Percentiles rank a stretch among this genome's conserved stretches.
Evolutionary conservation across 768 basidiomycete species (phyloP).

Genomic region (Floccularia luteovirens): DNA sequence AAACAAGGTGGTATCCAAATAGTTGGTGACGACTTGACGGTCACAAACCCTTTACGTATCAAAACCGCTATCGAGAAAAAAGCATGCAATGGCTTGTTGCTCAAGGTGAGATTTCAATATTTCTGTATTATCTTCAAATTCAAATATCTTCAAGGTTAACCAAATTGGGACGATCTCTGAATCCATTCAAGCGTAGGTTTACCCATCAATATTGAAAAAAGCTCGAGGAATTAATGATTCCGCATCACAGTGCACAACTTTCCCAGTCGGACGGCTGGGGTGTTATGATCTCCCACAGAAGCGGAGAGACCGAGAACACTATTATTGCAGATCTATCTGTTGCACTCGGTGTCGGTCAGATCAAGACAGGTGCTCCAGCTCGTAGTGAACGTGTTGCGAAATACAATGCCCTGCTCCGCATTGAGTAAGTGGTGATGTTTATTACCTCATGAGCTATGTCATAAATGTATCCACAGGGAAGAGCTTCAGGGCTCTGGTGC

Average conservation of each 20-base stretch:
- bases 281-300: constrained; percentile 99
- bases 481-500: constrained; percentile 61
- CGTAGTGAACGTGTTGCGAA: constrained; percentile 95
- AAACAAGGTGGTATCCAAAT: constrained; percentile 75
- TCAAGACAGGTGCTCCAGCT: constrained; percentile 98
- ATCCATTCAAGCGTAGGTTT: constrained; percentile 90
- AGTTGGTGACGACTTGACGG: constrained; percentile 94
- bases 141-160: too few relatives aligned
- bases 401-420: constrained; percentile 86
- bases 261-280: constrained; percentile 96
- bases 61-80: constrained; percentile 99
- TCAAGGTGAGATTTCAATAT: too few relatives aligned
- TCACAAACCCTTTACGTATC: constrained; percentile 96
- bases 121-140: too few relatives aligned
- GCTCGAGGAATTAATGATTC: too few relatives aligned
- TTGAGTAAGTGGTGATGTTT: constrained; percentile 52
- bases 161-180: constrained; percentile 99
- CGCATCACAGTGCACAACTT: constrained; percentile 80
- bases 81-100: constrained; percentile 96
- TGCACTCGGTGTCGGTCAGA: constrained; percentile 87
- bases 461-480: constrained; percentile 26
- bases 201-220: background rate
- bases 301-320: constrained; percentile 97
- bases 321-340: constrained; percentile 94
- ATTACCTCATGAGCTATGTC: background rate